phyloP scores from a whole-genome alignment of 2,329 filamentous ascomycete species.

The Ilyonectria sp. region DNA sequence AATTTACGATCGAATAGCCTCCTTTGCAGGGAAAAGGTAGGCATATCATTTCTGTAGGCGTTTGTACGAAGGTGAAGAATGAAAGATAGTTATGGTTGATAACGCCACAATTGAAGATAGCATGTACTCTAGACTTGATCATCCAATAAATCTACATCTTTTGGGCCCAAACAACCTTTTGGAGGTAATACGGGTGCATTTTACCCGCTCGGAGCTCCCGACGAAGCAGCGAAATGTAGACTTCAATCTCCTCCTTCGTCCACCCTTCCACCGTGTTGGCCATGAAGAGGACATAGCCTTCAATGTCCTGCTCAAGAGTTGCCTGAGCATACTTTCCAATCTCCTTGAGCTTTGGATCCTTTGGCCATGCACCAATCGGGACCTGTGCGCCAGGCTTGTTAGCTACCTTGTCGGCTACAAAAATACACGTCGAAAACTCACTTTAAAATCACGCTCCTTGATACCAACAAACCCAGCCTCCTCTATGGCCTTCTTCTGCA shows the following conservation, averaged over 20 bases:
- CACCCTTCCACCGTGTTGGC: conserved; percentile 38
- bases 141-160: conserved; percentile 17
- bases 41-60: no score
- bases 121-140: no score
- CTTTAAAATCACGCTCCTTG: conserved; percentile 36
- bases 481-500: conserved; percentile 33
- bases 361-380: conserved; percentile 36
- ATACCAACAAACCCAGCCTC: conserved; percentile 28
- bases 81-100: no score
- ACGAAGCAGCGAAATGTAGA: conserved; percentile 40
- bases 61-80: no score
- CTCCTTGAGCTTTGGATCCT: conserved; percentile 23
- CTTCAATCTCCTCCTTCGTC: conserved; percentile 35
- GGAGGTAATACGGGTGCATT: conserved; percentile 37
- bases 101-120: no score
- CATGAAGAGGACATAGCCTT: conserved; percentile 42
- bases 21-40: no score
- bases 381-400: conserved; percentile 9
- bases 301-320: conserved; percentile 39
- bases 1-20: not conserved
- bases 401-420: accelerated
- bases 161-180: conserved; percentile 36
- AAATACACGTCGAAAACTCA: not conserved
- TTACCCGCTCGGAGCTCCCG: conserved; percentile 35
- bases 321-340: conserved; percentile 35